Evolutionary conservation across 441 rosid genomes (phyloP), one percentile per base, ranked within the genome.

Genomic region (Jatropha multifida): DNA sequence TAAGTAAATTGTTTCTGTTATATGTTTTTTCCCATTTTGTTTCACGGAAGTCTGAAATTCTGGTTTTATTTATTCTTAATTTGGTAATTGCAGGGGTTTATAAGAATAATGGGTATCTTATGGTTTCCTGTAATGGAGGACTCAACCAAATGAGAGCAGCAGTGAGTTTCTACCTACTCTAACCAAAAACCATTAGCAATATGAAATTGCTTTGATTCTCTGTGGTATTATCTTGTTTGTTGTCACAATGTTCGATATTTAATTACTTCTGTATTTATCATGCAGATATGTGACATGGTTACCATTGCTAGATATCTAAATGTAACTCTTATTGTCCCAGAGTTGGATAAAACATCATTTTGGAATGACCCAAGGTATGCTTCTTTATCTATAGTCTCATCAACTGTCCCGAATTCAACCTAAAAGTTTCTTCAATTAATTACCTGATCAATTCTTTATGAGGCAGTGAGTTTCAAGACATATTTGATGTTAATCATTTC

Each of bases 131-230:
- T 86, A 94, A 94, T 84, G 99, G 99, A 76, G 99, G 99, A 73
- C 98, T 95, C 76, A 95, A 95, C 82, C 99, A 95, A 86, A 95
- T 95, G 99, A 86, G 99, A 81, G 96, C 99, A 68, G 99, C 98
- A 32, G 99, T 95, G 79, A 90, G 86, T 78, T 65, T 46, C 68
- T 17, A 40, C 23, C 17, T 60, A n/a, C 62, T 37, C 27, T 71
- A 8, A 12, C 42, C 40, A 10, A 32, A 4, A 48, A 62, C 15
- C 60, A 59, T 48, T 55, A 58, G 9, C 44, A 41, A 61, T 26
- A 17, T 55, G 49, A 65, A 63, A 4, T 42, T 7, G 37, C 46
- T 60, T 48, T 38, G 18, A 15, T 71, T 44, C 56, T 64, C 3
- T 37, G 23, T 58, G 73, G 46, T 23, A 60, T 60, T 12, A 32